Evolutionary conservation across 805 yeast genomes (phyloP).

Genomic region (Candida insectorum): DNA sequence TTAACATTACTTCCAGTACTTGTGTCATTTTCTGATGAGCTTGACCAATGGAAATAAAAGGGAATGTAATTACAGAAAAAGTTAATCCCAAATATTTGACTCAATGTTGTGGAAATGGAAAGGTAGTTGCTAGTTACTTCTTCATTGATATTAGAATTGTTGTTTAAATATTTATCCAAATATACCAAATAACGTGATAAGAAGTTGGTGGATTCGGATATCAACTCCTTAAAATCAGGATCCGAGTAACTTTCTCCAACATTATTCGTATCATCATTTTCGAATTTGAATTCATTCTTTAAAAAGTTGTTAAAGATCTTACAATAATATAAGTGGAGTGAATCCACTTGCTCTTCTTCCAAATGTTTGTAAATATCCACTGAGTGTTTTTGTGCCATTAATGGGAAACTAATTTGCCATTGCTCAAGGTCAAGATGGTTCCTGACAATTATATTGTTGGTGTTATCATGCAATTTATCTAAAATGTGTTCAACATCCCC

Average conservation of each 20-base stretch:
- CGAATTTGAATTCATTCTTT: slow-evolving; percentile 22
- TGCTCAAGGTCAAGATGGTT: slow-evolving; percentile 40
- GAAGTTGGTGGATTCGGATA: slow-evolving; percentile 40
- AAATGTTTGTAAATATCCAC: slow-evolving; percentile 19
- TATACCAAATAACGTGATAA: slow-evolving; percentile 35
- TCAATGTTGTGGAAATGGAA: slow-evolving; percentile 20
- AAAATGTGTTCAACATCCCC: slow-evolving; percentile 31
- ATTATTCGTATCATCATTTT: slow-evolving; percentile 3
- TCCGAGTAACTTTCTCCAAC: slow-evolving; percentile 16
- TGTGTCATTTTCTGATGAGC: neutral
- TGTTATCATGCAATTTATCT: slow-evolving; percentile 16
- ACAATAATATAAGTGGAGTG: slow-evolving; percentile 39
- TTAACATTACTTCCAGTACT: slow-evolving; percentile 13
- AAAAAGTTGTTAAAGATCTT: slow-evolving; percentile 34
- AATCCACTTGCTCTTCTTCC: slow-evolving; percentile 21
- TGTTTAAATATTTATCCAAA: slow-evolving; percentile 29
- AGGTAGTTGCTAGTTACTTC: slow-evolving; percentile 20
- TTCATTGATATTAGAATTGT: slow-evolving; percentile 18
- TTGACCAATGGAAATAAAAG: slow-evolving; percentile 44
- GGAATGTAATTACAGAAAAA: slow-evolving; percentile 44
- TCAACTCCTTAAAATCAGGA: slow-evolving; percentile 44
- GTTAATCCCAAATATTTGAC: slow-evolving; percentile 43
- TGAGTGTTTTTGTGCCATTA: slow-evolving; percentile 13
- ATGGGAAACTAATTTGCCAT: slow-evolving; percentile 41
- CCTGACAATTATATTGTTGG: slow-evolving; percentile 35